A percentile compares a stretch with the other conserved stretches of the same genome.
phyloP scores from a whole-genome alignment of 306 rosid species.

The Lotus japonicus region DNA sequence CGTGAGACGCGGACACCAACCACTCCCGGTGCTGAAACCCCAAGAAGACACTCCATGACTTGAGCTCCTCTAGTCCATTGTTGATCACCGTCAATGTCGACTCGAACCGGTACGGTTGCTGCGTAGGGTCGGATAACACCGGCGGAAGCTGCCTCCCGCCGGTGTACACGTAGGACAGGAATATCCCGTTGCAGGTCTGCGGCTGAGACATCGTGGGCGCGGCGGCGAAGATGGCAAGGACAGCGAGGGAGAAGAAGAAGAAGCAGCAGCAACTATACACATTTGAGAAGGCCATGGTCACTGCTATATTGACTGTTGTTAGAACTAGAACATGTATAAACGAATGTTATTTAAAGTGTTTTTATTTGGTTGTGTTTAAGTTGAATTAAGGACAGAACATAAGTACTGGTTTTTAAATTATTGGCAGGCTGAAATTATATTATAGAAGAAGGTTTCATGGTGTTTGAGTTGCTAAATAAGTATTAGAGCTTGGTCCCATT shows the following conservation, averaged over 20 bases:
- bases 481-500: too few relatives aligned
- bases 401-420: too few relatives aligned
- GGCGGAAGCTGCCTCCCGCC: conserved; percentile 39
- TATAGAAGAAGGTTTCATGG: too few relatives aligned
- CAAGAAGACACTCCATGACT: conserved; percentile 68
- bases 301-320: not conserved
- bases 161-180: conserved; percentile 50
- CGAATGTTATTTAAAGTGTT: not conserved
- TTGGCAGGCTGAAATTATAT: too few relatives aligned
- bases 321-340: not conserved
- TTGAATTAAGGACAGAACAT: not conserved
- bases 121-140: conserved; percentile 4
- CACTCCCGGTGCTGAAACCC: conserved; percentile 62
- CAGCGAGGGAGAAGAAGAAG: not conserved
- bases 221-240: conserved; percentile 8
- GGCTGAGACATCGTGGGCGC: conserved; percentile 15
- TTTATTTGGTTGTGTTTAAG: not conserved
- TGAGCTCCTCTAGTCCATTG: conserved; percentile 56
- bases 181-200: conserved; percentile 53
- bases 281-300: conserved; percentile 9
- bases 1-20: conserved; percentile 58
- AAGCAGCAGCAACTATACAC: not conserved
- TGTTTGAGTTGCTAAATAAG: too few relatives aligned
- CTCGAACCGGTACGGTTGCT: conserved; percentile 62
- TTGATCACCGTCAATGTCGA: conserved; percentile 61